phyloP scores from a whole-genome alignment of 306 rosid species.

The Neltuma alba region DNA sequence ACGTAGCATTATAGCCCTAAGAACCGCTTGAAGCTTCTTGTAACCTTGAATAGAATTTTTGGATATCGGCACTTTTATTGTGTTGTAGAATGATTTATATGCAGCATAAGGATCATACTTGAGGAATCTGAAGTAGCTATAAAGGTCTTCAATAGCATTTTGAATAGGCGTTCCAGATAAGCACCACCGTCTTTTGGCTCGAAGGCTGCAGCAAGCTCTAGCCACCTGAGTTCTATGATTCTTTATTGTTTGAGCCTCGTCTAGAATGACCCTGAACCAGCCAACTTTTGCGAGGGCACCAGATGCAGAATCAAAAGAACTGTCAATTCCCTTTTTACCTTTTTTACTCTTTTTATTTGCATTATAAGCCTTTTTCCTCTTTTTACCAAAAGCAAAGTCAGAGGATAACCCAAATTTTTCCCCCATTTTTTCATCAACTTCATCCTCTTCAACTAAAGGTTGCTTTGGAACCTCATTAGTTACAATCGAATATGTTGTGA shows the following conservation, averaged over 20 bases:
- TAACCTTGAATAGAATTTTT: slow-evolving; percentile 83
- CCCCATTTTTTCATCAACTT: slow-evolving; percentile 68
- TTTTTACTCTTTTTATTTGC: slow-evolving; percentile 74
- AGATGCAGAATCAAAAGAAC: slow-evolving; percentile 57
- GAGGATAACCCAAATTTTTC: slow-evolving; percentile 74
- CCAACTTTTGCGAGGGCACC: slow-evolving; percentile 93
- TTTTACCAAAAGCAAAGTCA: slow-evolving; percentile 63
- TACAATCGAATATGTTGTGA: slow-evolving; percentile 89
- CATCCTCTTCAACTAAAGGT: slow-evolving; percentile 87
- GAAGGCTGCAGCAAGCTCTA: slow-evolving; percentile 96
- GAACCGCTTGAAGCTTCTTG: slow-evolving; percentile 96
- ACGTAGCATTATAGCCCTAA: slow-evolving; percentile 98
- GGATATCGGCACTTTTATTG: slow-evolving; percentile 91
- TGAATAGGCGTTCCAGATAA: slow-evolving; percentile 98
- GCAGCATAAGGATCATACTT: slow-evolving; percentile 93
- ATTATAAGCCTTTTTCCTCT: slow-evolving; percentile 64
- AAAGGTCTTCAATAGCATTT: slow-evolving; percentile 89
- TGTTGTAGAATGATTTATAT: slow-evolving; percentile 79
- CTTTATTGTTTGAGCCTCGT: slow-evolving; percentile 98
- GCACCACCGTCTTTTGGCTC: slow-evolving; percentile 99
- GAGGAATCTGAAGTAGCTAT: slow-evolving; percentile 96
- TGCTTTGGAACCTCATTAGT: slow-evolving; percentile 96
- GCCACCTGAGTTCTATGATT: slow-evolving; percentile 99
- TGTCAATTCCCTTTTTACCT: slow-evolving; percentile 70
- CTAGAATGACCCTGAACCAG: slow-evolving; percentile 95